phyloP scores from a whole-genome alignment of 2,329 filamentous ascomycete species.

The Neurospora sp. region DNA sequence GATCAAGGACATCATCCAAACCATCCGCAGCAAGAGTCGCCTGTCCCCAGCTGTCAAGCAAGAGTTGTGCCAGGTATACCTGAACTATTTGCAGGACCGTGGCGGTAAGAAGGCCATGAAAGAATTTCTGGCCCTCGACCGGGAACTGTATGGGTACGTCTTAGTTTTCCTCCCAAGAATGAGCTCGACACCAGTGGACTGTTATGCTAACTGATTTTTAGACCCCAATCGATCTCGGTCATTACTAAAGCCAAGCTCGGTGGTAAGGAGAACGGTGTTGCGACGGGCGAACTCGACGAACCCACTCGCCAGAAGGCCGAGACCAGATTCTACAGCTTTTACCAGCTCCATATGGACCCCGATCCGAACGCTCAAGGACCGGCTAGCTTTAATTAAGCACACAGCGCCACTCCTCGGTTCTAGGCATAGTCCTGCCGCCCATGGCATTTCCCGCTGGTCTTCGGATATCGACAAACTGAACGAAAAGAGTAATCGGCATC shows the following conservation, averaged over 20 bases:
- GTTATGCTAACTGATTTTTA: constrained; percentile 16
- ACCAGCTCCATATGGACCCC: constrained; percentile 40
- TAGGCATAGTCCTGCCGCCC: not conserved
- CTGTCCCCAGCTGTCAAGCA: constrained; percentile 60
- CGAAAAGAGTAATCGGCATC: not conserved
- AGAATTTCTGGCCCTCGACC: constrained; percentile 74
- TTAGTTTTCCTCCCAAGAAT: not conserved
- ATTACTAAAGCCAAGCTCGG: constrained; percentile 27
- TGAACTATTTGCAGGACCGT: constrained; percentile 73
- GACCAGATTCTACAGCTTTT: constrained; percentile 40
- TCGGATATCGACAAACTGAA: not conserved
- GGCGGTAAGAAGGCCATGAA: constrained; percentile 78
- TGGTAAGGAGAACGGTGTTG: constrained; percentile 37
- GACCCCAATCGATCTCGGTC: constrained; percentile 36
- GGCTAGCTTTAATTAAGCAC: constrained; percentile 39
- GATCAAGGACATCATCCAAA: constrained; percentile 72
- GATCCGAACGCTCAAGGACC: constrained; percentile 38
- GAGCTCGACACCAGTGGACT: not conserved
- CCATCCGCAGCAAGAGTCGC: constrained; percentile 63
- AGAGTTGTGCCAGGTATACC: constrained; percentile 68
- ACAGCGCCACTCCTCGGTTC: not conserved
- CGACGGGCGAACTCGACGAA: constrained; percentile 39
- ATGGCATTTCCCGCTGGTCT: not conserved
- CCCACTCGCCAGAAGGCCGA: constrained; percentile 41
- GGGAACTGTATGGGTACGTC: constrained; percentile 74